A percentile compares a stretch with the other conserved stretches of the same genome.
Evolutionary conservation across 2,329 filamentous ascomycete species (phyloP).

Genomic region (Pseudogymnoascus sp.): DNA sequence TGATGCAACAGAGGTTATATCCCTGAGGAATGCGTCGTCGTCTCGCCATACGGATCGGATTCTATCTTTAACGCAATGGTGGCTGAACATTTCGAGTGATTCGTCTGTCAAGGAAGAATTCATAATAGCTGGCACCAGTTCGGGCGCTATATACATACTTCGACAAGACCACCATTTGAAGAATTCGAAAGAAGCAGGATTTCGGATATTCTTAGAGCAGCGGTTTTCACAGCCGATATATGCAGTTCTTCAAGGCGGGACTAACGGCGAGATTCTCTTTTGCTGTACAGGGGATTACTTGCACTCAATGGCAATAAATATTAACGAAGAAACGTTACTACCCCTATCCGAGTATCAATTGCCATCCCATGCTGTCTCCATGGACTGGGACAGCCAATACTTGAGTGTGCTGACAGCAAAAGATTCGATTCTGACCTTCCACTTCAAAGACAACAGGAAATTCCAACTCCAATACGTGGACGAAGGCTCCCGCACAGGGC

Average conservation of each 20-base stretch:
- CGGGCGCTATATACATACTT: background rate
- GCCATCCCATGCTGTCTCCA: conserved; percentile 44
- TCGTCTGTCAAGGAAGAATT: background rate
- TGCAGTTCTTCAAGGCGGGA: background rate
- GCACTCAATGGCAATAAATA: conserved; percentile 48
- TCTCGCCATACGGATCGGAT: background rate
- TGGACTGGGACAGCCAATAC: conserved; percentile 42
- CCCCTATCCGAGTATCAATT: conserved; percentile 40
- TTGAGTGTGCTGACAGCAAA: conserved; percentile 42
- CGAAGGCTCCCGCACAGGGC: conserved; percentile 25
- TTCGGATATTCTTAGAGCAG: background rate
- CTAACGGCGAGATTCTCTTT: conserved; percentile 34
- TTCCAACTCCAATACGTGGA: conserved; percentile 27
- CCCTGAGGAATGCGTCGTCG: background rate
- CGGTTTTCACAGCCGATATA: background rate
- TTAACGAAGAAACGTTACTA: conserved; percentile 43
- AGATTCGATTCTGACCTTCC: conserved; percentile 51
- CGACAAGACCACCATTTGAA: conserved; percentile 2
- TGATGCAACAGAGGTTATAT: background rate
- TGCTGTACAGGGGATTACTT: conserved; percentile 47
- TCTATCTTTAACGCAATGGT: conserved; percentile 6
- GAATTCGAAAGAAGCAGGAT: background rate
- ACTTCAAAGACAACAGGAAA: conserved; percentile 26
- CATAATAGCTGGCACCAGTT: background rate
- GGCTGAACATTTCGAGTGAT: background rate